Conservation (phyloP, 2,329 filamentous ascomycete genomes). For the Aspergillus fructus region DNA sequence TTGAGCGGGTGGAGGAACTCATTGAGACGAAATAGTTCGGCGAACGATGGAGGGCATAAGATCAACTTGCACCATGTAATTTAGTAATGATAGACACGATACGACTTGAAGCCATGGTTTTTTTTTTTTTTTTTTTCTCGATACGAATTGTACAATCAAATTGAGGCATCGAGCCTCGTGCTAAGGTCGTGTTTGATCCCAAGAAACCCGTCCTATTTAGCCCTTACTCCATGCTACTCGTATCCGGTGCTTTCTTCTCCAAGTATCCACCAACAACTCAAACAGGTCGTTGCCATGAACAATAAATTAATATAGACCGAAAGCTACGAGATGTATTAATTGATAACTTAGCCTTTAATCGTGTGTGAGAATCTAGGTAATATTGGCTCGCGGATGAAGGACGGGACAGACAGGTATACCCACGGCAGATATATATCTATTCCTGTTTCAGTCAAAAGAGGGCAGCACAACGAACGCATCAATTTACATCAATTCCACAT, state of each 20-base stretch:
- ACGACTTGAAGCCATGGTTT: neutral
- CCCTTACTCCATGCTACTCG: neutral
- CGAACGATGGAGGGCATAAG: neutral
- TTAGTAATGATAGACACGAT: neutral
- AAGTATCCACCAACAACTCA: too few relatives aligned
- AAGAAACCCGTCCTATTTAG: neutral
- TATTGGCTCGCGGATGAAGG: too few relatives aligned
- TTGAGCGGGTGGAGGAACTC: conserved; percentile 50
- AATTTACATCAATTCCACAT: too few relatives aligned
- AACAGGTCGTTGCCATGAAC: too few relatives aligned
- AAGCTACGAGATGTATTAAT: neutral
- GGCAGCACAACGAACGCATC: too few relatives aligned
- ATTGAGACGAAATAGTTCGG: conserved; percentile 44
- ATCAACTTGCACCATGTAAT: neutral
- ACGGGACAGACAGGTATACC: too few relatives aligned
- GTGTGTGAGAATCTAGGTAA: too few relatives aligned
- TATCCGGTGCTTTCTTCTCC: too few relatives aligned
- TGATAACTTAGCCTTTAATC: too few relatives aligned
- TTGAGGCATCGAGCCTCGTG: neutral
- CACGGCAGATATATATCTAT: too few relatives aligned
- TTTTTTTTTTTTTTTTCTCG: neutral
- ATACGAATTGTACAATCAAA: neutral
- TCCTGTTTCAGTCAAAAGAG: too few relatives aligned
- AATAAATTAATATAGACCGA: neutral
- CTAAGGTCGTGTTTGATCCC: too few relatives aligned